These are phyloP conservation scores for Mallotus nudiflorus DNA, from an alignment of 345 rosid species.

Conservation along the genomic window DNA sequence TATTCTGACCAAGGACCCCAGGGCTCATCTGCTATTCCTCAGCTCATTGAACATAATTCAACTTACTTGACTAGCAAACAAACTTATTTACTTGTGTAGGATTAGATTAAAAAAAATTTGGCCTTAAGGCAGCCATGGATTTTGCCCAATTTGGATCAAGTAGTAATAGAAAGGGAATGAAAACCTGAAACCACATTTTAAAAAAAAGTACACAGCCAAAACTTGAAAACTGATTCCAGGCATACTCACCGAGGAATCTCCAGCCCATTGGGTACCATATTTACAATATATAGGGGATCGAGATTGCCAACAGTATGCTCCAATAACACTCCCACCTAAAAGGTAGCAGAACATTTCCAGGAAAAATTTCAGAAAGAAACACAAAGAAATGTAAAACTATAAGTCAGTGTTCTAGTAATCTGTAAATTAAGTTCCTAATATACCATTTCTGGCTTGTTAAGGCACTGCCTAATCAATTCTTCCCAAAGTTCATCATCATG, in stretches of 20 bases:
- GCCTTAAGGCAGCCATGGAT: background rate
- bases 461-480: constrained; percentile 92
- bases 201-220: too few relatives aligned
- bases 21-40: background rate
- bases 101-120: background rate
- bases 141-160: background rate
- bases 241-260: constrained; percentile 92
- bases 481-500: constrained; percentile 99
- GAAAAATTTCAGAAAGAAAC: background rate
- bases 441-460: constrained; percentile 98
- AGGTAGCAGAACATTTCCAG: constrained; percentile 28
- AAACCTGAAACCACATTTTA: background rate
- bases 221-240: constrained; percentile 1
- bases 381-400: background rate
- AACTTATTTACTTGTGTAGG: background rate
- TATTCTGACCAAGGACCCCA: background rate
- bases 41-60: background rate
- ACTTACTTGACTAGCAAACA: background rate
- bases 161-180: background rate
- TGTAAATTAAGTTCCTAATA: background rate
- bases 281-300: constrained; percentile 94
- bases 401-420: background rate
- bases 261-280: constrained; percentile 96
- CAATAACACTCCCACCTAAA: constrained; percentile 89
- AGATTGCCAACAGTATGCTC: constrained; percentile 99